Conservation (phyloP, 1,139 yeast genomes). For the Schizosaccharomyces versatilis region DNA sequence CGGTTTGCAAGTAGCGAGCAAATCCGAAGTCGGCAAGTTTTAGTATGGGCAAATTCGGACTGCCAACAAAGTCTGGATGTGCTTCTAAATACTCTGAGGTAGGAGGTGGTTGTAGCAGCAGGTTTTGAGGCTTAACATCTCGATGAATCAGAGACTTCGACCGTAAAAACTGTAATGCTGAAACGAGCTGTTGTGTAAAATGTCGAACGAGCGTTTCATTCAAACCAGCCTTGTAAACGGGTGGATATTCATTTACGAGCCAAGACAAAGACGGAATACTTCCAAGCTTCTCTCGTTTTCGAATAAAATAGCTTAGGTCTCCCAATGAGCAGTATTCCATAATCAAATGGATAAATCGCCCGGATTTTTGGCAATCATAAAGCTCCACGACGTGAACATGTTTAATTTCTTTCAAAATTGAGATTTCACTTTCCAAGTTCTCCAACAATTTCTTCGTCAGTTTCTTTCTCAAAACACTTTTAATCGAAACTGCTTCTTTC, state of each 20-base stretch:
- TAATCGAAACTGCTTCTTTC: slow-evolving; percentile 55
- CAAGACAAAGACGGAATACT: slow-evolving; percentile 65
- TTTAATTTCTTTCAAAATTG: slow-evolving; percentile 60
- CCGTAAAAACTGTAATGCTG: slow-evolving; percentile 64
- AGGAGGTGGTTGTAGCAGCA: slow-evolving; percentile 58
- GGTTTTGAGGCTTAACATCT: slow-evolving; percentile 84
- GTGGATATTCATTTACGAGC: slow-evolving; percentile 60
- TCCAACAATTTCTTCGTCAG: slow-evolving; percentile 70
- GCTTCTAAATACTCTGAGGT: slow-evolving; percentile 46
- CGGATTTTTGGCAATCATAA: slow-evolving; percentile 33
- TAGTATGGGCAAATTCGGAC: slow-evolving; percentile 71
- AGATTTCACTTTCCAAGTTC: slow-evolving; percentile 74
- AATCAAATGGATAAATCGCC: slow-evolving; percentile 59
- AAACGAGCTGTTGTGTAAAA: slow-evolving; percentile 64
- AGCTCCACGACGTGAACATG: slow-evolving; percentile 86
- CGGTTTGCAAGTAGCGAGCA: slow-evolving; percentile 78
- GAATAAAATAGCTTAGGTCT: slow-evolving; percentile 68
- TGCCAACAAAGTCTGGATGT: slow-evolving; percentile 40
- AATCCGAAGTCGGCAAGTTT: slow-evolving; percentile 95
- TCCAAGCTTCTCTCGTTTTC: slow-evolving; percentile 48
- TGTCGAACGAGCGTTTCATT: slow-evolving; percentile 60
- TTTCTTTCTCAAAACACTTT: slow-evolving; percentile 64
- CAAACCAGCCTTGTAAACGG: slow-evolving; percentile 55
- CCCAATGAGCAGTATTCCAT: slow-evolving; percentile 96
- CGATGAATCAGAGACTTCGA: slow-evolving; percentile 71